These are phyloP conservation scores for Corylus heterophylla DNA, from an alignment of 306 rosid genomes.

Conservation along the genomic window DNA sequence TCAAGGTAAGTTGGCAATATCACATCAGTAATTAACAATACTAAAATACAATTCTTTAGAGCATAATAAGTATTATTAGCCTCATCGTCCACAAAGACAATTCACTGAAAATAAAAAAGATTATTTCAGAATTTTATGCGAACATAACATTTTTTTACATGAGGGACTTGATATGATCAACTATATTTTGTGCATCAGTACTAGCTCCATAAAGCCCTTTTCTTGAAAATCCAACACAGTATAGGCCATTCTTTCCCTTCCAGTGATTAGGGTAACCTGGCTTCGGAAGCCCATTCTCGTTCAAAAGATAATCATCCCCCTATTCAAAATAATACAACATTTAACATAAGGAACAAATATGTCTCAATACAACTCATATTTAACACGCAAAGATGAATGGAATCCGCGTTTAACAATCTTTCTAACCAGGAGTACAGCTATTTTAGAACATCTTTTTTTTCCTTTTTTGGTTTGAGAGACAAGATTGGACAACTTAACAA, in stretches of 20 bases:
- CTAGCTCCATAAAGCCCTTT: constrained; percentile 61
- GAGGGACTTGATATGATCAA: constrained; percentile 39
- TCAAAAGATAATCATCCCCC: constrained; percentile 65
- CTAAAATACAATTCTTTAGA: too few species aligned
- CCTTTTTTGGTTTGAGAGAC: neutral
- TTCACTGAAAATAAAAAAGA: neutral
- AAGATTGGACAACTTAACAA: neutral
- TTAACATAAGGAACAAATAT: too few species aligned
- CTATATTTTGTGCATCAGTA: constrained; percentile 60
- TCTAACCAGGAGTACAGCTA: neutral
- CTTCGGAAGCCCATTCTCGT: constrained; percentile 60
- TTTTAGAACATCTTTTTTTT: too few species aligned
- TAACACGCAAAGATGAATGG: too few species aligned
- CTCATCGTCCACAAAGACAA: too few species aligned
- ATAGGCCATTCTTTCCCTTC: constrained; percentile 67
- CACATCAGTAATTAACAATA: too few species aligned
- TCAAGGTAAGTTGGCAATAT: too few species aligned
- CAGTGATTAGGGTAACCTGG: constrained; percentile 55
- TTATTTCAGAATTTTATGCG: neutral
- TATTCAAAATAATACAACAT: neutral
- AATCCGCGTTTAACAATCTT: neutral
- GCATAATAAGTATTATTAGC: too few species aligned
- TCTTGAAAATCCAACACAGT: constrained; percentile 63
- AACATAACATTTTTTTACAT: neutral
- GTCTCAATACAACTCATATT: too few species aligned